These are phyloP conservation scores for Solanum corneliomulleri DNA, from an alignment of 257 asterid genomes.

Conservation along the genomic window DNA sequence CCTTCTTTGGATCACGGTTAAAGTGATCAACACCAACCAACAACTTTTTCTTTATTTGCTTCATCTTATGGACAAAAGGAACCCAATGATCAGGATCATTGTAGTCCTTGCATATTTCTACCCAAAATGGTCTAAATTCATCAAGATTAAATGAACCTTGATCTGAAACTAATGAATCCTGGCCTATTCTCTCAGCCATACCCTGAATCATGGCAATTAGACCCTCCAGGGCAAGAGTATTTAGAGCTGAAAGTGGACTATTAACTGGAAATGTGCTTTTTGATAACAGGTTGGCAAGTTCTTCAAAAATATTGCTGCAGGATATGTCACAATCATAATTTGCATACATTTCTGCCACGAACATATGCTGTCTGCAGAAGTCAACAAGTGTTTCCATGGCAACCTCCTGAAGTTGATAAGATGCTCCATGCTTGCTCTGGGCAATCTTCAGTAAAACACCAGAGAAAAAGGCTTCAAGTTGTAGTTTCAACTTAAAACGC, in stretches of 20 bases:
- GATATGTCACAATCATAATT: conserved; percentile 89
- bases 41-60: conserved; percentile 64
- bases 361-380: conserved; percentile 86
- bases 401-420: conserved; percentile 94
- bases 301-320: conserved; percentile 73
- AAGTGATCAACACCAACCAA: conserved; percentile 82
- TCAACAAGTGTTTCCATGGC: conserved; percentile 95
- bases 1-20: conserved; percentile 74
- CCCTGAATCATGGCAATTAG: conserved; percentile 79
- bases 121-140: conserved; percentile 72
- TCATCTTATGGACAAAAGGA: conserved; percentile 63
- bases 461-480: conserved; percentile 79
- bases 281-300: conserved; percentile 65
- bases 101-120: conserved; percentile 45
- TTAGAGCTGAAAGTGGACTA: conserved; percentile 72
- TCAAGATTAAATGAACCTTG: conserved; percentile 24
- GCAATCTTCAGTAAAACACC: conserved; percentile 71
- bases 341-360: conserved; percentile 71
- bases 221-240: conserved; percentile 87
- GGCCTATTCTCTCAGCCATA: conserved; percentile 68
- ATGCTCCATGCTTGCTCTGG: conserved; percentile 75
- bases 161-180: conserved; percentile 33
- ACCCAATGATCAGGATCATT: conserved; percentile 64
- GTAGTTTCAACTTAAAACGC: conserved; percentile 69
- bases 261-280: conserved; percentile 93